Base-by-base conservation (phyloP, 305 asterid genomes). In the Fraxinus velutina region DNA sequence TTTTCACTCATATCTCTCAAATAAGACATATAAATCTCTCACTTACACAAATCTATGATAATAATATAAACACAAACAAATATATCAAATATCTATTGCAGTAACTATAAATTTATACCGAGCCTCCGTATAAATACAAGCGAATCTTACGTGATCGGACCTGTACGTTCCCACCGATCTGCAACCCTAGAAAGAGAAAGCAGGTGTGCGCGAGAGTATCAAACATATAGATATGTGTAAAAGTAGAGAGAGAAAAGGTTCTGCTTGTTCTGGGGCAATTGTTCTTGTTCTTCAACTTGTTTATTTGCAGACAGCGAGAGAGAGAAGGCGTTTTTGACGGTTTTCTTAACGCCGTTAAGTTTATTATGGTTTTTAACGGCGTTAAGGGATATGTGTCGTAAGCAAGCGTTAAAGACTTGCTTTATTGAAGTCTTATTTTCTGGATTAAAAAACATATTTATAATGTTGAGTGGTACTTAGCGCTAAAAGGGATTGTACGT, bases 261-360 rank as follows among this genome's bases (percentile, higher is more conserved):
- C 62, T 78, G 77, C 82, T 83, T 79, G 87, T 76, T 79, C 86
- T 70, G n/a, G n/a, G n/a, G n/a, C n/a, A n/a, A n/a, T n/a, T n/a
- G n/a, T n/a, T n/a, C 82, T 83, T 79, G 87, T 76, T 79, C 86
- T 70, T 70, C 84, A 60, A 68, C 82, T 76, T 60, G 50, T 47
- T 75, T 81, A 76, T 64, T 74, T 84, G 82, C 83, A 19, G 13
- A 52, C 79, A 78, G 73, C 79, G 80, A 39, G 86, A 83, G 88
- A 85, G 77, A 60, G 77, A 52, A 75, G 21, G 84, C 81, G 85
- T 47, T 83, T 79, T 83, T 78, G 86, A 88, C 86, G 83, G 85
- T 80, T 85, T 60, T 15, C 73, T 76, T 86, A 64, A 86, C 87
- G 86, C 82, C 89, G 93, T 91, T 85, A 88, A 86, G 39, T 79